phyloP scores from a whole-genome alignment of 1,139 yeast genomes.

The Meyerozyma guilliermondii region DNA sequence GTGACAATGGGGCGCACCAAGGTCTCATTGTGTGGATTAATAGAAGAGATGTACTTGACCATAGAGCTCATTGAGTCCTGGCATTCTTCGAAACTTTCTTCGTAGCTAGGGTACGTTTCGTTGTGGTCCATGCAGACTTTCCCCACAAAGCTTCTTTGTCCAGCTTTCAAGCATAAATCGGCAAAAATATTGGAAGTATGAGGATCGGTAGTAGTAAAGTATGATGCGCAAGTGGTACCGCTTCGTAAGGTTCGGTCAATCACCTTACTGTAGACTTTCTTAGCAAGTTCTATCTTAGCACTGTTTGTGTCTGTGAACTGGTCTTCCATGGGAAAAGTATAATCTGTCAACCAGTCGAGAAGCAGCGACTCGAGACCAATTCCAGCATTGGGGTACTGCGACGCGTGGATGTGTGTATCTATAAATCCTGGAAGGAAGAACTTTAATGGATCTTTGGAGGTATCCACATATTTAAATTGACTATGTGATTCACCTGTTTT shows the following conservation, averaged over 20 bases:
- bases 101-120: slow-evolving; percentile 62
- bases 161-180: slow-evolving; percentile 55
- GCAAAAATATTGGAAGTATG: slow-evolving; percentile 74
- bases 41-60: slow-evolving; percentile 46
- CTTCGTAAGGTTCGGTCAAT: slow-evolving; percentile 60
- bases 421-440: slow-evolving; percentile 90
- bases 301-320: slow-evolving; percentile 21
- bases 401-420: slow-evolving; percentile 95
- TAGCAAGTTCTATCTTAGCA: slow-evolving; percentile 51
- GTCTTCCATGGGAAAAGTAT: slow-evolving; percentile 85
- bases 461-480: slow-evolving; percentile 24
- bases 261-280: slow-evolving; percentile 55
- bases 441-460: slow-evolving; percentile 24
- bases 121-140: slow-evolving; percentile 83
- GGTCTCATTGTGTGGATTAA: slow-evolving; percentile 46
- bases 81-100: slow-evolving; percentile 59
- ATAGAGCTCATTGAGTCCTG: slow-evolving; percentile 53
- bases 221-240: slow-evolving; percentile 92
- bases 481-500: background rate
- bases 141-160: slow-evolving; percentile 89
- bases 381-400: slow-evolving; percentile 94
- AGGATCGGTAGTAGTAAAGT: slow-evolving; percentile 83
- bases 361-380: slow-evolving; percentile 82
- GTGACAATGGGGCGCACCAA: slow-evolving; percentile 74
- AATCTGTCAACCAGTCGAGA: slow-evolving; percentile 80